Conservation (phyloP, 768 basidiomycete species). For the Clavaria fumosa region DNA sequence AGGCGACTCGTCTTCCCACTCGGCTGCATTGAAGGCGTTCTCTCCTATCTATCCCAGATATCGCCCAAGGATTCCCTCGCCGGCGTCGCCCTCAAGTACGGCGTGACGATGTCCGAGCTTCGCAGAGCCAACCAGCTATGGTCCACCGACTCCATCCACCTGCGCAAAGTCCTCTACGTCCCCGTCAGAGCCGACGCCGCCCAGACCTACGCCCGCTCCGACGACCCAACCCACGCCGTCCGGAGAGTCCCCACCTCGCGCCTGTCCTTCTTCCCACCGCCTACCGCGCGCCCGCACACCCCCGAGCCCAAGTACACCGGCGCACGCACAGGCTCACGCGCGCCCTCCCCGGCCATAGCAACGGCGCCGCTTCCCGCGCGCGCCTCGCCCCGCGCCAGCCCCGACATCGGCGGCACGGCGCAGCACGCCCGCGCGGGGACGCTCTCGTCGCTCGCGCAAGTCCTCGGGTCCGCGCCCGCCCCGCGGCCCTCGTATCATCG, state of each 20-base stretch:
- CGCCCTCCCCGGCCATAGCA: conserved; percentile 2
- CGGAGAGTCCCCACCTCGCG: conserved; percentile 34
- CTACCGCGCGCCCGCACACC: conserved; percentile 14
- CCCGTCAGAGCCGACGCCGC: conserved; percentile 32
- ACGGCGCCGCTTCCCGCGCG: conserved; percentile 5
- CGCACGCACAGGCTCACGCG: conserved; percentile 12
- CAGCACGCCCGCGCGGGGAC: too few species aligned
- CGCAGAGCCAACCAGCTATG: conserved; percentile 86
- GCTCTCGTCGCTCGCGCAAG: too few species aligned
- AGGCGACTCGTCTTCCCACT: conserved; percentile 10
- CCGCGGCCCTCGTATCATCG: conserved; percentile 9
- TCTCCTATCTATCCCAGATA: conserved; percentile 30
- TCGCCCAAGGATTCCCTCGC: conserved; percentile 64
- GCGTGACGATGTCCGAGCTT: conserved; percentile 67
- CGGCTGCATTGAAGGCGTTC: not conserved
- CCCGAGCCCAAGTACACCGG: conserved; percentile 31
- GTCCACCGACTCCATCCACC: conserved; percentile 84
- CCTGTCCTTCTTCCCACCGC: conserved; percentile 41
- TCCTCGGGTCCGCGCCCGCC: too few species aligned
- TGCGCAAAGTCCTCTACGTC: conserved; percentile 69
- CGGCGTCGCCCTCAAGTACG: conserved; percentile 81
- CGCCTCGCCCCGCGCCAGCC: conserved; percentile 10
- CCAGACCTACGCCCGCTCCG: not conserved
- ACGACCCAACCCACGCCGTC: conserved; percentile 14
- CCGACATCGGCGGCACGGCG: too few species aligned